These are phyloP conservation scores for Nannochloropsis salina DNA, from an alignment of 108 stramenopile genomes.

Conservation along the genomic window DNA sequence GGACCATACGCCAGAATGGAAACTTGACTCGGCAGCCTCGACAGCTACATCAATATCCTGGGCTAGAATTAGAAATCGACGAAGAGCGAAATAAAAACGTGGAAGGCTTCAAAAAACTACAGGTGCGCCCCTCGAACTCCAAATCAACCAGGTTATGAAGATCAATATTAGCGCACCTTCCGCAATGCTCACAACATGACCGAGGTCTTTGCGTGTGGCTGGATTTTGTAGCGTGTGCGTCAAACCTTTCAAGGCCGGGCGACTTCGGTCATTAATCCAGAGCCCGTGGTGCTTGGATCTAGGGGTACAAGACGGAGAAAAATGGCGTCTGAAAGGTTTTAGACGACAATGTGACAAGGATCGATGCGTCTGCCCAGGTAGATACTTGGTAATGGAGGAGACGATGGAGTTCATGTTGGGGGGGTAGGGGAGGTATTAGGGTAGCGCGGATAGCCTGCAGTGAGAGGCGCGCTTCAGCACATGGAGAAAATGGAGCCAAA, in stretches of 20 bases:
- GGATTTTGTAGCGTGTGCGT: not conserved
- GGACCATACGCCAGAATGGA: not conserved
- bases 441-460: too few species aligned
- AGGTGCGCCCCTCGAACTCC: too few species aligned
- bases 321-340: not conserved
- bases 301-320: not conserved
- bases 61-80: not conserved
- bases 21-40: not conserved
- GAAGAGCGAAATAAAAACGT: too few species aligned
- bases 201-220: not conserved
- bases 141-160: too few species aligned
- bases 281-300: not conserved
- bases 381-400: not conserved
- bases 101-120: too few species aligned
- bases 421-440: too few species aligned
- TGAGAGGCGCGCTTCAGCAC: too few species aligned
- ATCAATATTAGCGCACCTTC: not conserved
- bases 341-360: too few species aligned
- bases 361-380: too few species aligned
- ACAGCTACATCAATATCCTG: constrained; percentile 6
- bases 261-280: not conserved
- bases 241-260: not conserved
- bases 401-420: not conserved
- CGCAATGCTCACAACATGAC: constrained; percentile 6
- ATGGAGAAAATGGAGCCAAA: too few species aligned